Conservation (phyloP, 129 eudicot species). For the Solidago caesia region DNA sequence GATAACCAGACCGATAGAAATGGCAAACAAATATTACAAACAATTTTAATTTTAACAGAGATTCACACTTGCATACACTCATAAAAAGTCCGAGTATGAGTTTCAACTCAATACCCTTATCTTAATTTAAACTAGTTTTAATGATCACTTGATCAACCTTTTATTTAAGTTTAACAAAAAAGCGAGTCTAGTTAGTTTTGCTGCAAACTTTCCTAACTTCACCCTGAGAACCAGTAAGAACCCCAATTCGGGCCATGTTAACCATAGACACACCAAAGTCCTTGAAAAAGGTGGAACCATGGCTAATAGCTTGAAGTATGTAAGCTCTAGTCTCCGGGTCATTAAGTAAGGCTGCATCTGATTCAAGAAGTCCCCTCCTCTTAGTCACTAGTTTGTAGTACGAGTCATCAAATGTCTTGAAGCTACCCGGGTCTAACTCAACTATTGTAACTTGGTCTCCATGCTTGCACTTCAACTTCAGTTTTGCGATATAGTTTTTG, state of each 20-base stretch:
- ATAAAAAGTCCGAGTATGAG: too few species aligned
- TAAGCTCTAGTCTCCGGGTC: constrained; percentile 44
- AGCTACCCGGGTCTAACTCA: constrained; percentile 67
- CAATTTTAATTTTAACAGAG: too few species aligned
- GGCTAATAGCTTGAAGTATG: constrained; percentile 34
- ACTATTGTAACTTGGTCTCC: constrained; percentile 43
- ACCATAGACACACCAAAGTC: constrained; percentile 68
- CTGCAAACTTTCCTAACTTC: constrained; percentile 59
- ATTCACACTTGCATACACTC: too few species aligned
- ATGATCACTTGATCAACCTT: not conserved
- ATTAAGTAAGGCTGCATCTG: constrained; percentile 53
- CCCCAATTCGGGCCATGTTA: constrained; percentile 64
- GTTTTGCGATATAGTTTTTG: constrained; percentile 40
- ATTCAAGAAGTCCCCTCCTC: constrained; percentile 53
- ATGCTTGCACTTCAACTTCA: constrained; percentile 47
- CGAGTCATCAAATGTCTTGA: constrained; percentile 45
- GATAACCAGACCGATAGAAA: too few species aligned
- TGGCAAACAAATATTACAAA: too few species aligned
- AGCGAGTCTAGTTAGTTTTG: constrained; percentile 25
- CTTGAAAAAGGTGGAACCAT: constrained; percentile 45
- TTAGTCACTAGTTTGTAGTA: constrained; percentile 40
- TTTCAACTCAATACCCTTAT: too few species aligned
- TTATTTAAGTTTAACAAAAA: not conserved
- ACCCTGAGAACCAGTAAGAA: constrained; percentile 63
- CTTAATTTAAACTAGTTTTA: not conserved